These are phyloP conservation scores for Nicotiana undulata DNA, from an alignment of 257 asterid species.

Conservation along the genomic window DNA sequence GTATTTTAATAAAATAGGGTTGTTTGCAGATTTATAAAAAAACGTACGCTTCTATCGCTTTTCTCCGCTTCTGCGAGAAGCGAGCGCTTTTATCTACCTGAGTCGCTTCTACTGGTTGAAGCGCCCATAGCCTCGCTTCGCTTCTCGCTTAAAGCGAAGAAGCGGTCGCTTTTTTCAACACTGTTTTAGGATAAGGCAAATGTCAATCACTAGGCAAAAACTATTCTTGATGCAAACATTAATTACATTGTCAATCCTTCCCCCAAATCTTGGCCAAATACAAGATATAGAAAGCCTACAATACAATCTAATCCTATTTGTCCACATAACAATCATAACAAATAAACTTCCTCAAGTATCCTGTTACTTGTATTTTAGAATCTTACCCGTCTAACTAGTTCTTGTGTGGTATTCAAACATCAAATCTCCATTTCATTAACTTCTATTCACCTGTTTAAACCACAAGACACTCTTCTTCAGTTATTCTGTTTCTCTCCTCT, in stretches of 20 bases:
- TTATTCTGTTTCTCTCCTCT: not conserved
- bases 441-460: too few relatives aligned
- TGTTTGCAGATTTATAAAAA: too few relatives aligned
- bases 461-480: not conserved
- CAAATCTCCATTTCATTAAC: not conserved
- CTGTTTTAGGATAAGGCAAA: not conserved
- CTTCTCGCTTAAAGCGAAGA: too few relatives aligned
- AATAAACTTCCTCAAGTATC: not conserved
- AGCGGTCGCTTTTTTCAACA: too few relatives aligned
- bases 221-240: not conserved
- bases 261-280: not conserved
- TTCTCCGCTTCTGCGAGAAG: too few relatives aligned
- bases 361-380: not conserved
- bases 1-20: too few relatives aligned
- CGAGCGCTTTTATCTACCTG: too few relatives aligned
- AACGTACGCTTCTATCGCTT: too few relatives aligned
- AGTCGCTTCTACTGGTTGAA: too few relatives aligned
- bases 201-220: not conserved
- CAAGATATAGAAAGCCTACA: not conserved
- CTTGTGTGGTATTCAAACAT: not conserved
- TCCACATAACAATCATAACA: not conserved
- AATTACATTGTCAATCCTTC: not conserved
- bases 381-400: not conserved
- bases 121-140: too few relatives aligned
- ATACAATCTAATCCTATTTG: not conserved